phyloP scores from a whole-genome alignment of 2,329 filamentous ascomycete genomes.

The Trichoderma cornu-damae region DNA sequence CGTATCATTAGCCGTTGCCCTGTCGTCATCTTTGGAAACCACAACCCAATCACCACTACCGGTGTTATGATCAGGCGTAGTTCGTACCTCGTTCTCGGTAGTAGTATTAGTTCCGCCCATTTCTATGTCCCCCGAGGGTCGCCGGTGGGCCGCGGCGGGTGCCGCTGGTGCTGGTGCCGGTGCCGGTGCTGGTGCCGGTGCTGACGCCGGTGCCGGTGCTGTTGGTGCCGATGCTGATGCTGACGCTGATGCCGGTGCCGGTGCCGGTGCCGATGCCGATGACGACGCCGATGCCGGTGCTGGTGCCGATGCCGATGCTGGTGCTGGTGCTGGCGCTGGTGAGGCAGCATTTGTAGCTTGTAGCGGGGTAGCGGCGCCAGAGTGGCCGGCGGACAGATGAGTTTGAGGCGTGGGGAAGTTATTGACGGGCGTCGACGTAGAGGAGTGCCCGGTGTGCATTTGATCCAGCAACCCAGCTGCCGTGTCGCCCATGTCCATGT shows the following conservation, averaged over 20 bases:
- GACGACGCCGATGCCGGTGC: conserved; percentile 18
- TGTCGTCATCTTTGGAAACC: conserved; percentile 57
- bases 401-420: conserved; percentile 58
- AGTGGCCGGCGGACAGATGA: conserved; percentile 51
- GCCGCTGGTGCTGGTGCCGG: conserved; percentile 24
- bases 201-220: conserved; percentile 26
- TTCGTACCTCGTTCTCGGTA: conserved; percentile 34
- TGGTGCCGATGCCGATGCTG: too few species aligned
- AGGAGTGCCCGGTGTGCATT: conserved; percentile 59
- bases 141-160: conserved; percentile 8
- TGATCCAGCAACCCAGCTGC: conserved; percentile 63
- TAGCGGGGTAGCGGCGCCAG: conserved; percentile 52
- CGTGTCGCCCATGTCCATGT: conserved; percentile 61
- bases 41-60: conserved; percentile 69
- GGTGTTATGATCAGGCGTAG: conserved; percentile 46
- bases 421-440: conserved; percentile 55
- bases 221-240: conserved; percentile 24
- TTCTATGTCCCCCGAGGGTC: conserved; percentile 32
- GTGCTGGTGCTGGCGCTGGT: conserved; percentile 32
- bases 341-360: conserved; percentile 43
- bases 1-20: conserved; percentile 33
- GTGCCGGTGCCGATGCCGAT: conserved; percentile 30
- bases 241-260: conserved; percentile 24
- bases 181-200: conserved; percentile 38
- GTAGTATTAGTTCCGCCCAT: conserved; percentile 51